These are phyloP conservation scores for Cyberlindnera petersonii DNA, from an alignment of 805 yeast species.

Conservation along the genomic window DNA sequence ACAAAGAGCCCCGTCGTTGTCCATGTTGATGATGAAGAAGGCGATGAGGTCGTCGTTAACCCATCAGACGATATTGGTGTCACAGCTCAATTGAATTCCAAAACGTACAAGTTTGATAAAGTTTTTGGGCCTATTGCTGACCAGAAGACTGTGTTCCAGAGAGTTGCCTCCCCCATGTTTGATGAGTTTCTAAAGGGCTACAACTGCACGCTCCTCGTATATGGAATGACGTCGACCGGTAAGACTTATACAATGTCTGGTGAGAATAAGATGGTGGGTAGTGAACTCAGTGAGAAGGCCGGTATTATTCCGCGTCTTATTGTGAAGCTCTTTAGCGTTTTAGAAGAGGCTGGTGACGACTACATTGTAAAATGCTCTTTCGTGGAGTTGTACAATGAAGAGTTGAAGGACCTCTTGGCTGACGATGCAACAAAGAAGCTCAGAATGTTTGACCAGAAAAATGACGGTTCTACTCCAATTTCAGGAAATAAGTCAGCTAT, in stretches of 20 bases:
- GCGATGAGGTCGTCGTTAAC: constrained; percentile 45
- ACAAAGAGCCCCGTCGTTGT: constrained; percentile 61
- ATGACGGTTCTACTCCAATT: not conserved
- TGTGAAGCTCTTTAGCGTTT: constrained; percentile 49
- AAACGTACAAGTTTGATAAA: constrained; percentile 69
- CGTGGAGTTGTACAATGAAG: constrained; percentile 85
- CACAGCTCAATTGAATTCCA: constrained; percentile 40
- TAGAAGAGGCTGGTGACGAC: constrained; percentile 44
- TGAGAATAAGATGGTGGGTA: constrained; percentile 37
- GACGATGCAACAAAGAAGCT: constrained; percentile 42
- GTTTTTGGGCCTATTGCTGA: constrained; percentile 82
- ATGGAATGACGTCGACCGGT: constrained; percentile 92
- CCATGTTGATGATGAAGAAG: constrained; percentile 43
- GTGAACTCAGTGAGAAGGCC: constrained; percentile 42
- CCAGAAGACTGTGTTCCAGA: constrained; percentile 61
- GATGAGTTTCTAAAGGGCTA: constrained; percentile 70
- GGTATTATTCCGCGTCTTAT: constrained; percentile 68
- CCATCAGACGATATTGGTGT: constrained; percentile 37
- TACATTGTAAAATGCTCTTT: constrained; percentile 73
- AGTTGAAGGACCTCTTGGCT: constrained; percentile 64
- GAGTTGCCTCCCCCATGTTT: constrained; percentile 60
- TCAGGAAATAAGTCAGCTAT: constrained; percentile 31
- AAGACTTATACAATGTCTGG: constrained; percentile 83
- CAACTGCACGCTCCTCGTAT: constrained; percentile 79
- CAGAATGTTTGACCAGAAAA: constrained; percentile 45